Evolutionary conservation across 495 filamentous ascomycete species (phyloP).

Genomic region (Cetradonia linearis): DNA sequence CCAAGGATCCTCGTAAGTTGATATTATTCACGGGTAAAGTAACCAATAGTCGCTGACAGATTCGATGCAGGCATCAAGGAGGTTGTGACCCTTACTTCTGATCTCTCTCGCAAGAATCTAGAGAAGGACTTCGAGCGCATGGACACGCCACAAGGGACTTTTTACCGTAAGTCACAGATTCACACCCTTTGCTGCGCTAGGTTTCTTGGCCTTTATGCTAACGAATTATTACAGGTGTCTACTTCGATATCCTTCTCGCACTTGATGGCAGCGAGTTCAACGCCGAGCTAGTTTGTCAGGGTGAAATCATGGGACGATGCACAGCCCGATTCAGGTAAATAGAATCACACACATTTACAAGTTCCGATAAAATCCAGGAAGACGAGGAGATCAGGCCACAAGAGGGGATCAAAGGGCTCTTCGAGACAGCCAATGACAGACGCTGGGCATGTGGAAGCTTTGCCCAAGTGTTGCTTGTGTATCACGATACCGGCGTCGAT

Average conservation of each 20-base stretch:
- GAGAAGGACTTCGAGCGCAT: constrained; percentile 99
- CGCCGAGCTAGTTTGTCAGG: constrained; percentile 94
- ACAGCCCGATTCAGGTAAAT: constrained; percentile 64
- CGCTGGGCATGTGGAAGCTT: constrained; percentile 1
- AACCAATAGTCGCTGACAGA: constrained; percentile 5
- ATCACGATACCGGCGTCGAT: not conserved
- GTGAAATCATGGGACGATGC: constrained; percentile 97
- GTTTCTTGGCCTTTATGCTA: not conserved
- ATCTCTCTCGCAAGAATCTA: constrained; percentile 93
- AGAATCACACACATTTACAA: not conserved
- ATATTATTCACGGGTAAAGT: constrained; percentile 26
- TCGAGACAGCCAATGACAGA: not conserved
- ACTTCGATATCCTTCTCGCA: constrained; percentile 80
- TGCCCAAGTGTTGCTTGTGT: not conserved
- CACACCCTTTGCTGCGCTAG: not conserved
- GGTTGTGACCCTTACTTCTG: constrained; percentile 93
- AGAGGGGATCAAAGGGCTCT: not conserved
- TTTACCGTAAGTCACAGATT: constrained; percentile 54
- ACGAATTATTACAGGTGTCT: constrained; percentile 31
- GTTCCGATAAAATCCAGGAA: not conserved
- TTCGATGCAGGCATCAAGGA: constrained; percentile 83
- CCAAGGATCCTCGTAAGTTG: constrained; percentile 94
- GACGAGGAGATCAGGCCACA: not conserved
- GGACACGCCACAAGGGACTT: constrained; percentile 97
- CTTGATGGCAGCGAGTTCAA: constrained; percentile 97